Conservation (phyloP, 495 filamentous ascomycete genomes). For the Talaromyces liani region DNA sequence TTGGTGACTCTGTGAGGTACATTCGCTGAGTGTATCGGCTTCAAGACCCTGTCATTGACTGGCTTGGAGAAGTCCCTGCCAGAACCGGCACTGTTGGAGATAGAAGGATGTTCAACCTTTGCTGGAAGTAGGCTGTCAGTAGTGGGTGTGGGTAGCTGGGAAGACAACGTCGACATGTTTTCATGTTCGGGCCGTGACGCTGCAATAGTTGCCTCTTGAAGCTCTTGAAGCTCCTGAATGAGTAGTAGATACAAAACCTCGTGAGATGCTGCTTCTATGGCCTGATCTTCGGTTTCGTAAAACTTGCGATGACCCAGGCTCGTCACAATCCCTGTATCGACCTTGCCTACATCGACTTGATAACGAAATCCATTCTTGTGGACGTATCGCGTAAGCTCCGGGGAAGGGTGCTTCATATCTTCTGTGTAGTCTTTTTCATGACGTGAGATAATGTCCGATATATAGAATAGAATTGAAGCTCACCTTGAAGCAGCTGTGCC, state of each 20-base stretch:
- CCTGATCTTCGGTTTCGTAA: slow-evolving; percentile 15
- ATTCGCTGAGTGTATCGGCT: not conserved
- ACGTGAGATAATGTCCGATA: not conserved
- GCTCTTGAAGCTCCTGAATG: slow-evolving; percentile 6
- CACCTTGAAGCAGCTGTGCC: slow-evolving; percentile 22
- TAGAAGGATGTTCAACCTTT: not conserved
- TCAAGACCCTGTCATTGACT: not conserved
- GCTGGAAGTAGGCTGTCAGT: not conserved
- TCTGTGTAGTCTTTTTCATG: not conserved
- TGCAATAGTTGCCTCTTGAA: not conserved
- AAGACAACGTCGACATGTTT: not conserved
- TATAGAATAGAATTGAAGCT: slow-evolving; percentile 5
- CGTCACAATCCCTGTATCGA: slow-evolving; percentile 12
- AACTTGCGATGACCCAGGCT: slow-evolving; percentile 13
- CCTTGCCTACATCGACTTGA: slow-evolving; percentile 16
- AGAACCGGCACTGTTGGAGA: not conserved
- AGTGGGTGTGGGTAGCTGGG: not conserved
- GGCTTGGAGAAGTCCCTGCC: not conserved
- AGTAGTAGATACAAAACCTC: slow-evolving; percentile 19
- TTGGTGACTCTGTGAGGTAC: not conserved
- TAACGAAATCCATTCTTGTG: slow-evolving; percentile 17
- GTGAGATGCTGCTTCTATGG: slow-evolving; percentile 24
- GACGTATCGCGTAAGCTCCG: slow-evolving; percentile 16
- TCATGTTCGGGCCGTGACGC: not conserved
- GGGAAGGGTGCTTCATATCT: slow-evolving; percentile 6